Evolutionary conservation across 495 filamentous ascomycete genomes (phyloP), one percentile per base, ranked within the genome.

Genomic region (Letharia columbiana): DNA sequence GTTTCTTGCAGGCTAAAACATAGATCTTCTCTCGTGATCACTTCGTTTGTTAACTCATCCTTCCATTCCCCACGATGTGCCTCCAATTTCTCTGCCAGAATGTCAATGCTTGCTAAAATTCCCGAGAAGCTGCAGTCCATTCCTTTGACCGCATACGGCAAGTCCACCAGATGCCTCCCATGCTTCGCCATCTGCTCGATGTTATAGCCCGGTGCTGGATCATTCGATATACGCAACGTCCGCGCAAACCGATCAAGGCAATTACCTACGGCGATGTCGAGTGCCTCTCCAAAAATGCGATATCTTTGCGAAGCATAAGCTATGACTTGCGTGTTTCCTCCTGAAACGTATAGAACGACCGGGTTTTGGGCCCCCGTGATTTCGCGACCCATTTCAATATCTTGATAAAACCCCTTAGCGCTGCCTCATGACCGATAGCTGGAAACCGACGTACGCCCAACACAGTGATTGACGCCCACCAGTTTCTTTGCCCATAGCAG

Each of bases 51-150:
- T 20, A 73, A 75, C 31, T 75, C 70, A 44, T 81, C 78, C 37
- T 69, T 73, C 62, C 69, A 68, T 18, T 54, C 62, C 6, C 37
- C 61, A 23, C 70, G 73, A n/a, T 70, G 71, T 66, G 68, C 77
- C 72, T 67, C 72, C 70, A 70, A 72, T 73, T 60, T 78, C 74
- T 79, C 83, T 2, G 92, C 94, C 47, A 97, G 76, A 40, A 81
- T 76, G 73, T 98, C 95, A 39, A 92, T 87, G 2, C 84, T 81
- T 3, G 89, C 90, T 33, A 98, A 77, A 62, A 98, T 95, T 5
- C 94, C 94, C 8, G 87, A 91, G 76, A 98, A 97, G 37, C 89
- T 93, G 71, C 89, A 92, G 75, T 98, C 94, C 94, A 98, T 98
- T 49, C 94, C 94, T 73, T 98, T 98, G 42, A 98, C 94, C 20